Base-by-base conservation (phyloP, 2,329 filamentous ascomycete species). In the Fusarium hostae region DNA sequence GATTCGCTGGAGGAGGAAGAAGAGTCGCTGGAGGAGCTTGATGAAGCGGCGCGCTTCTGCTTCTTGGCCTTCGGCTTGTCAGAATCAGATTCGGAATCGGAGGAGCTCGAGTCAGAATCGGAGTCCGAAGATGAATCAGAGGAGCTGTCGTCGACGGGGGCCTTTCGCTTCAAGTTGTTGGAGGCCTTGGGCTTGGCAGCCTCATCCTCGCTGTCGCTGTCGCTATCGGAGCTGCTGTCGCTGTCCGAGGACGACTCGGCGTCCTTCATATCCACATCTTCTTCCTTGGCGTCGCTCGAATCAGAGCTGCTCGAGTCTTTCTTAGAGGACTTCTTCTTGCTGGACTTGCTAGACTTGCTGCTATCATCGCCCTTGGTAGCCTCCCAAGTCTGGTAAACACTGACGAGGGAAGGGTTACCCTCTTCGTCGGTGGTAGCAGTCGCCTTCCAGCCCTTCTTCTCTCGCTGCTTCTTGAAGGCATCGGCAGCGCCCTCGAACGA, bases 391-490 rank as follows among this genome's bases (percentile, higher is more conserved):
- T 85, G 79, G 75, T 86, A 89, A 37, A 89, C 80, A 41, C 81
- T 81, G 39, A 85, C 83, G 4, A 90, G 83, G 7, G 85, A 85
- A 39, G 82, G 76, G 39, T 81, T 78, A 58, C 62, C 32, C 3
- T 59, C 28, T 10, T 63, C 50, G 4, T 66, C 63, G 39, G 56
- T 55, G 68, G 75, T 45, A 50, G 67, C 71, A 70, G 58, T 54
- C 24, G 81, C 70, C 24, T 77, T 76, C 84, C 84, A 87, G 55
- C 84, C 85, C 71, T 86, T 86, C 80, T 83, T 85, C 78, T 82
- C 86, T 58, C 88, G 84, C 77, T 94, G 89, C 78, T 90, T 88
- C 74, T 85, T 84, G 76, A 94, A 91, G 9, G 88, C 87, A 65
- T 85, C 83, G 76, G 87, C 87, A 48, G 92, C 88, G 64, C 85